A percentile compares a stretch with the other conserved stretches of the same genome.
Conservation (phyloP, 495 filamentous ascomycete genomes). For the Pseudevernia furfuracea region DNA sequence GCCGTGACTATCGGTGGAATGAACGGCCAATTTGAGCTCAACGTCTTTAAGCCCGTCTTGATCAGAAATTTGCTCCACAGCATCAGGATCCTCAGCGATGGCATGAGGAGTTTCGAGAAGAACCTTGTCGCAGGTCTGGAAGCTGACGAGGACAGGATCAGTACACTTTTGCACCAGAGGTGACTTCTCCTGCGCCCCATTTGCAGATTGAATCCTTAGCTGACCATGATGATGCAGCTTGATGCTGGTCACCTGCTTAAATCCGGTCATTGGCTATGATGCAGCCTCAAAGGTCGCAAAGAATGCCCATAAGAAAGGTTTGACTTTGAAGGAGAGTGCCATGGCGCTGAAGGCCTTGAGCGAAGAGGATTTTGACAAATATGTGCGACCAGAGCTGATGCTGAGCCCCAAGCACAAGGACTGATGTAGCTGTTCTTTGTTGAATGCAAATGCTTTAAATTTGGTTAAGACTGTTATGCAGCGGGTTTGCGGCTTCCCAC, state of each 20-base stretch:
- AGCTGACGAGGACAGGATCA: conserved; percentile 88
- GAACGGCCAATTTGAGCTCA: conserved; percentile 97
- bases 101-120: conserved; percentile 89
- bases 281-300: conserved; percentile 97
- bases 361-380: conserved; percentile 81
- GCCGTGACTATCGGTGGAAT: conserved; percentile 87
- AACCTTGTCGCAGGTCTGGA: conserved; percentile 82
- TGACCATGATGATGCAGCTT: conserved; percentile 45
- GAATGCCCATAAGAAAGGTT: conserved; percentile 97
- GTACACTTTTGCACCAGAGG: conserved; percentile 79
- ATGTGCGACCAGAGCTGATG: conserved; percentile 96
- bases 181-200: conserved; percentile 30
- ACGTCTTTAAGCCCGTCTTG: conserved; percentile 96
- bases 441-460: neutral
- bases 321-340: conserved; percentile 85
- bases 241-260: conserved; percentile 97
- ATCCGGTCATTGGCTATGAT: conserved; percentile 98
- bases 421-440: conserved; percentile 8
- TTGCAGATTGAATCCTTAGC: conserved; percentile 24
- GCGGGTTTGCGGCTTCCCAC: neutral
- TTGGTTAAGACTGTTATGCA: neutral
- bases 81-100: conserved; percentile 74
- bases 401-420: conserved; percentile 65
- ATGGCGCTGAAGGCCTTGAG: conserved; percentile 88
- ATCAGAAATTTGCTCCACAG: conserved; percentile 94